These are phyloP conservation scores for Cyclotella baltica DNA, from an alignment of 108 stramenopile species.

Conservation along the genomic window DNA sequence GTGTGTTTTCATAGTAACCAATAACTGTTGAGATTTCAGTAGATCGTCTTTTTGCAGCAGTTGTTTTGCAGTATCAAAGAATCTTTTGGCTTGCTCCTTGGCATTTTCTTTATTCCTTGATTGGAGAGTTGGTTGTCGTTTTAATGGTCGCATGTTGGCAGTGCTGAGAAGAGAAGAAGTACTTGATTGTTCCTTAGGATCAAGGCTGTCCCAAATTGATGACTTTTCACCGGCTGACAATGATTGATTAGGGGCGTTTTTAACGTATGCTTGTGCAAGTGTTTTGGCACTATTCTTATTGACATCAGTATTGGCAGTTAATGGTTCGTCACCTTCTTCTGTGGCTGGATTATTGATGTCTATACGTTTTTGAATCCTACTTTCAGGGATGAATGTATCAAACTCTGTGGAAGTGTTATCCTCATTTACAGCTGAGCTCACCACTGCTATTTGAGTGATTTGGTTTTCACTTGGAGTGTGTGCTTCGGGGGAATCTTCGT, in stretches of 20 bases:
- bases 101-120: conserved; percentile 30
- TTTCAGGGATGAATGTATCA: conserved; percentile 12
- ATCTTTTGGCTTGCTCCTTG: conserved; percentile 45
- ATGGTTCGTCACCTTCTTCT: neutral
- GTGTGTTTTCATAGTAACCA: conserved; percentile 73
- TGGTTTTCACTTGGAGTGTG: neutral
- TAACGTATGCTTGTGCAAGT: neutral
- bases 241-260: neutral
- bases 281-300: neutral
- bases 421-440: neutral
- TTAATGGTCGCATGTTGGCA: neutral
- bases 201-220: conserved; percentile 13
- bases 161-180: neutral
- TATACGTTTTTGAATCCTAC: neutral
- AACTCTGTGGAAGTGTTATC: too few species aligned
- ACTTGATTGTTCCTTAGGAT: conserved; percentile 27
- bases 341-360: neutral
- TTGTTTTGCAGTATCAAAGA: conserved; percentile 52
- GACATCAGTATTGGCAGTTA: neutral
- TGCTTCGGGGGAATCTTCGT: conserved; percentile 15
- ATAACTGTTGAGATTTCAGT: conserved; percentile 55
- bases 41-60: conserved; percentile 57
- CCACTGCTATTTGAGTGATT: conserved; percentile 15
- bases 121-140: neutral
- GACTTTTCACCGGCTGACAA: neutral